Conservation (phyloP, 352 stramenopile genomes). For the Globisporangium irregulare region DNA sequence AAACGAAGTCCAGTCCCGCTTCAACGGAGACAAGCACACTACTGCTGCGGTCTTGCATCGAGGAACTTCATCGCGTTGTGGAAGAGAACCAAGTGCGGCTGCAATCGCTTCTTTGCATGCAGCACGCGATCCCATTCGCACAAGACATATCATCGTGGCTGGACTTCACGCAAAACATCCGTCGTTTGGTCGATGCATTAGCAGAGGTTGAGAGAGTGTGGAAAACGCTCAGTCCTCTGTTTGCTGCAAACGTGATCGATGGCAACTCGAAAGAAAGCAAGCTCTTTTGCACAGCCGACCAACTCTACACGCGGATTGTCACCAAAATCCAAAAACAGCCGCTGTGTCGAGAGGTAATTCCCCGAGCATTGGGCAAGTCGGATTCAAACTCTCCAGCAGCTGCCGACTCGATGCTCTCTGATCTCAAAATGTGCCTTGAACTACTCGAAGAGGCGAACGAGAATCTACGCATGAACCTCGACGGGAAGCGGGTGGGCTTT, state of each 20-base stretch:
- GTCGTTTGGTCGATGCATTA: slow-evolving; percentile 38
- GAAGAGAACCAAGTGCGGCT: slow-evolving; percentile 62
- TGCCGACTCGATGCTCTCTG: slow-evolving; percentile 22
- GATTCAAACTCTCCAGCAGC: neutral
- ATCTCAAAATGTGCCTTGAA: slow-evolving; percentile 34
- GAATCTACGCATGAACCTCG: slow-evolving; percentile 42
- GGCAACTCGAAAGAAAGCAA: slow-evolving; percentile 35
- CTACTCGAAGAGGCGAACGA: slow-evolving; percentile 46
- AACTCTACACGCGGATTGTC: slow-evolving; percentile 34
- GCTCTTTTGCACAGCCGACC: slow-evolving; percentile 40
- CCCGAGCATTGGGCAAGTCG: neutral
- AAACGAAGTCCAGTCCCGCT: neutral
- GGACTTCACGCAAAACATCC: slow-evolving; percentile 40
- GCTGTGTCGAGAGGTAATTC: slow-evolving; percentile 35
- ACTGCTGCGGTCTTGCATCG: slow-evolving; percentile 36
- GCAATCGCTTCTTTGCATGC: slow-evolving; percentile 46
- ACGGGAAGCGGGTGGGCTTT: slow-evolving; percentile 52
- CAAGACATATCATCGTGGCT: slow-evolving; percentile 47
- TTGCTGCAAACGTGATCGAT: slow-evolving; percentile 49
- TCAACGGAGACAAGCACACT: neutral
- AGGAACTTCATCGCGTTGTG: slow-evolving; percentile 43
- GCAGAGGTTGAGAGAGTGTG: slow-evolving; percentile 40
- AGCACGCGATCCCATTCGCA: slow-evolving; percentile 41
- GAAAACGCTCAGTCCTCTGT: slow-evolving; percentile 47
- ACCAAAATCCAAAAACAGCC: slow-evolving; percentile 26